Percentiles rank a stretch among this genome's conserved stretches.
phyloP scores from a whole-genome alignment of 805 yeast species.

The Saccharomycopsis capsularis region DNA sequence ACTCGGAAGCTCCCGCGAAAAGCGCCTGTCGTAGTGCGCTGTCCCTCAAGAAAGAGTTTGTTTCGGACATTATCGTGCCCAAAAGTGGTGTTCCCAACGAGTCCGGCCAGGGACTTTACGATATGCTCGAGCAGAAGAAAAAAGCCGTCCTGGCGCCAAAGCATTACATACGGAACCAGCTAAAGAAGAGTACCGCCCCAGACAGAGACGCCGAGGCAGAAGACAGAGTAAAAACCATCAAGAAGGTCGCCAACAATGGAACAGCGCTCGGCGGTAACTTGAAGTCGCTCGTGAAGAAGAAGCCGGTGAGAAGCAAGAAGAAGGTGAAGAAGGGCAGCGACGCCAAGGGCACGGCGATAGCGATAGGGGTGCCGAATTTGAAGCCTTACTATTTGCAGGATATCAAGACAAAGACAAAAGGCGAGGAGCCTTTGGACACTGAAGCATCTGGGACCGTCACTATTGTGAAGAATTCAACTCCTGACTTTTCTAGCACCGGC shows the following conservation, averaged over 20 bases:
- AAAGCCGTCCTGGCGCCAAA: no score
- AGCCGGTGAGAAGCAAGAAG: not conserved
- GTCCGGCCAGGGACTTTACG: constrained; percentile 18
- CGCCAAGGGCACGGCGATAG: no score
- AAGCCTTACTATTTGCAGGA: not conserved
- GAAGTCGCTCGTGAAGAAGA: not conserved
- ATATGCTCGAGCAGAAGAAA: constrained; percentile 13
- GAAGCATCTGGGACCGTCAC: no score
- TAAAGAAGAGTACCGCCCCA: not conserved
- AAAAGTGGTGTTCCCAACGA: not conserved
- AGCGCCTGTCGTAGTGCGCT: no score
- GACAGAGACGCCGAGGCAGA: not conserved
- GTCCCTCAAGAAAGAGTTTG: not conserved
- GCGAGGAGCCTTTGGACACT: no score
- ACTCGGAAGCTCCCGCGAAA: not conserved
- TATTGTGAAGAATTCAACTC: no score
- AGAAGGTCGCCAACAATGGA: not conserved
- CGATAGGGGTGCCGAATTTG: no score
- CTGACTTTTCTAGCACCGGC: no score
- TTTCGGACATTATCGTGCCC: not conserved
- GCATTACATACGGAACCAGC: no score
- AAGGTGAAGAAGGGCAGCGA: not conserved
- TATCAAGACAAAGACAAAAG: not conserved
- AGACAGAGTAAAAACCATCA: not conserved
- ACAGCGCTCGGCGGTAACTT: not conserved